Evolutionary conservation across 2,329 filamentous ascomycete species (phyloP).

Genomic region (Scedosporium dehoogii): DNA sequence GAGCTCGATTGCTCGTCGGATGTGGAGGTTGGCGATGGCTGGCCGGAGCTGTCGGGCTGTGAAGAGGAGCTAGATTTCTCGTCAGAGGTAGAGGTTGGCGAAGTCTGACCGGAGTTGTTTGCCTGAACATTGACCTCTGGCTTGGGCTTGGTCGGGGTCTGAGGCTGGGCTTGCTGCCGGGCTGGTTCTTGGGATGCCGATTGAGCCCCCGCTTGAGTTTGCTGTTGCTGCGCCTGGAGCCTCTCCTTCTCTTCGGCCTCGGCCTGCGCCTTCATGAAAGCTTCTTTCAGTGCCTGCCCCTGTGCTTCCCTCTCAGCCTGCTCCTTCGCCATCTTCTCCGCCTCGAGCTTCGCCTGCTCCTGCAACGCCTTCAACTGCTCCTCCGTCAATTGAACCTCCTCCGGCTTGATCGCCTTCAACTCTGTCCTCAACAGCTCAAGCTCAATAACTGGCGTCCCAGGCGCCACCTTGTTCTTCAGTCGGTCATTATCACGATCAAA

Average conservation of each 20-base stretch:
- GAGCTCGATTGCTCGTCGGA: neutral
- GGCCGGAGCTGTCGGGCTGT: neutral
- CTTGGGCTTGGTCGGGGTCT: neutral
- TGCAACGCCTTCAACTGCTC: neutral
- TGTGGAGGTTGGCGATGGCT: neutral
- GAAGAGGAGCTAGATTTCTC: neutral
- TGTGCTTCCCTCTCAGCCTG: neutral
- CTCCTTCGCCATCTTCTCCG: neutral
- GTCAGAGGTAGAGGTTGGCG: neutral
- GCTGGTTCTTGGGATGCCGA: neutral
- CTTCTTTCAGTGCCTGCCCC: conserved; percentile 1
- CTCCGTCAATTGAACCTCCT: conserved; percentile 6
- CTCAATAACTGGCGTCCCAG: conserved; percentile 40
- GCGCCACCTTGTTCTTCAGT: conserved; percentile 31
- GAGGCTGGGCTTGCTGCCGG: neutral
- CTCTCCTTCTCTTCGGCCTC: neutral
- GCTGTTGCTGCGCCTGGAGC: neutral
- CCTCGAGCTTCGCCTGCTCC: neutral
- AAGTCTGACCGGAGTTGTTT: neutral
- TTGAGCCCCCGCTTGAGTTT: neutral
- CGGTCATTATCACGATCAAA: conserved; percentile 37
- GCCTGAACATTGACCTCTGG: neutral
- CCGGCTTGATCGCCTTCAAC: conserved; percentile 8
- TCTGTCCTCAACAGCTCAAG: conserved; percentile 44
- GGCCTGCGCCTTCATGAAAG: neutral